A percentile compares a stretch with the other conserved stretches of the same genome.
Conservation (phyloP, 2,329 filamentous ascomycete species). For the Trichoderma sp. region DNA sequence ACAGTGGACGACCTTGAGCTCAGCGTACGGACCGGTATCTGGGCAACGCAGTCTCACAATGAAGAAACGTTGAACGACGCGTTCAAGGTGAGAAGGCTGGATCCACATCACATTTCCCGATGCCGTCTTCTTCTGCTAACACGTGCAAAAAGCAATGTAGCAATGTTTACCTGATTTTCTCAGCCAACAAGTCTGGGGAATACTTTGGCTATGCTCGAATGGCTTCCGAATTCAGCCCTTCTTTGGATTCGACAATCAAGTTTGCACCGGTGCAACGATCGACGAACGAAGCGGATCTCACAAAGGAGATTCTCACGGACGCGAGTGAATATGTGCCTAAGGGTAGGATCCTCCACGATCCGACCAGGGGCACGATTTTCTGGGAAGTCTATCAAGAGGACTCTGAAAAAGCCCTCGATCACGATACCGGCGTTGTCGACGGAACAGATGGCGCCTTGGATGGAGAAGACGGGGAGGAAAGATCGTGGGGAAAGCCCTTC, state of each 20-base stretch:
- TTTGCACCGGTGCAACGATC: conserved; percentile 67
- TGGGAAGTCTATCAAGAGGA: conserved; percentile 81
- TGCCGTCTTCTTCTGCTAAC: conserved; percentile 20
- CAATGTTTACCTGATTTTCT: conserved; percentile 90
- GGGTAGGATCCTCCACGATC: conserved; percentile 89
- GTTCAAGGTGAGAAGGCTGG: conserved; percentile 64
- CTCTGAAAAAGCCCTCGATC: conserved; percentile 49
- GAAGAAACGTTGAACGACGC: conserved; percentile 81
- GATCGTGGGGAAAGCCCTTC: conserved; percentile 90
- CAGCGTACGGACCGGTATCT: conserved; percentile 84
- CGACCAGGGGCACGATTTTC: conserved; percentile 91
- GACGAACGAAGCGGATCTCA: conserved; percentile 64
- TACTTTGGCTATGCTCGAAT: conserved; percentile 96
- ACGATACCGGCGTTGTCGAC: conserved; percentile 45
- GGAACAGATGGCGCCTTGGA: conserved; percentile 44
- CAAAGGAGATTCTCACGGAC: conserved; percentile 77
- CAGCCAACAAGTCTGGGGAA: conserved; percentile 95
- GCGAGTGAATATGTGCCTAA: conserved; percentile 76
- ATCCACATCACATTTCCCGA: neutral
- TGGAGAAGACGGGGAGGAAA: conserved; percentile 48
- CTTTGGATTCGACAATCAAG: conserved; percentile 68
- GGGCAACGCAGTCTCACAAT: conserved; percentile 95
- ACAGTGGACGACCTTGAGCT: conserved; percentile 87
- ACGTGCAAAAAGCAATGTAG: conserved; percentile 64
- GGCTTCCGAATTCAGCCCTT: conserved; percentile 79